A percentile compares a stretch with the other conserved stretches of the same genome.
phyloP scores from a whole-genome alignment of 1,139 yeast genomes.

The Saccharomyces pastorianus region DNA sequence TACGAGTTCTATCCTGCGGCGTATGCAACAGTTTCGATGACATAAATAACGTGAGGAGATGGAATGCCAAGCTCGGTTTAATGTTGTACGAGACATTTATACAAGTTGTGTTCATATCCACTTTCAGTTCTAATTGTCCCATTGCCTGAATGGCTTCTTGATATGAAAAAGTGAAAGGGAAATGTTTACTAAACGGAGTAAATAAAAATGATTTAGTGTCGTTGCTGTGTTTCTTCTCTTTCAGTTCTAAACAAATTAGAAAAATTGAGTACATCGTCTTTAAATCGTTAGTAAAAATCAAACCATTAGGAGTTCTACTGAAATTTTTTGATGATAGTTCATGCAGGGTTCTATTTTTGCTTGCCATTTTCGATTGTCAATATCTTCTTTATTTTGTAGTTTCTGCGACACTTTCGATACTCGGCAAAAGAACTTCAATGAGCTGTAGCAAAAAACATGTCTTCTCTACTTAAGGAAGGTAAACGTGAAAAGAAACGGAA shows the following conservation, averaged over 20 bases:
- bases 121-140: constrained; percentile 41
- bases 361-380: not conserved
- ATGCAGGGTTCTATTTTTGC: constrained; percentile 30
- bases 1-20: constrained; percentile 64
- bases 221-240: constrained; percentile 21
- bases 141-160: constrained; percentile 47
- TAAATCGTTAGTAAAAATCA: constrained; percentile 47
- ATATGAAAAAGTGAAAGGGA: constrained; percentile 48
- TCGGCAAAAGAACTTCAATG: not conserved
- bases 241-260: constrained; percentile 42
- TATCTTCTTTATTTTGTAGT: not conserved
- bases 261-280: constrained; percentile 50
- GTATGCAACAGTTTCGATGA: constrained; percentile 64
- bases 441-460: not conserved
- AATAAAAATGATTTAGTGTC: constrained; percentile 20
- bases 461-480: not conserved
- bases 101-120: constrained; percentile 44
- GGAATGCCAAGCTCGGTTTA: constrained; percentile 43
- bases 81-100: constrained; percentile 57
- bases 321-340: constrained; percentile 39
- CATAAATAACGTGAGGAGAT: constrained; percentile 49
- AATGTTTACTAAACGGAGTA: constrained; percentile 18
- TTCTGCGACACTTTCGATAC: not conserved
- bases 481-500: not conserved
- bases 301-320: constrained; percentile 45